Evolutionary conservation across 257 asterid genomes (phyloP).

Genomic region (Petunia axillaris): DNA sequence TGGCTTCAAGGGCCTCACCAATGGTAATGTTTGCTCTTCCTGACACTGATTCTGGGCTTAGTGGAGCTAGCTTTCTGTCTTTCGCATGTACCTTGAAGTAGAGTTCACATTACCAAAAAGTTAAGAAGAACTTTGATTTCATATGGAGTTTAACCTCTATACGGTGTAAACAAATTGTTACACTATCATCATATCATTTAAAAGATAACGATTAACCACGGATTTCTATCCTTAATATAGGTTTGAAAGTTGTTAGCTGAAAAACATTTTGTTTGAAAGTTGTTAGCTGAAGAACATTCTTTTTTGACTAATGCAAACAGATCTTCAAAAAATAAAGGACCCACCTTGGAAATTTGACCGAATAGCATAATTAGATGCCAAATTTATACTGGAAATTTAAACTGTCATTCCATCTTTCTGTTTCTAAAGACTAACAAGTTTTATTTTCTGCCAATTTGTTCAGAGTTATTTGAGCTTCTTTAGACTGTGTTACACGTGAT

Average conservation of each 20-base stretch:
- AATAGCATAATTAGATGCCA: neutral
- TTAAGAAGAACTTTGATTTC: neutral
- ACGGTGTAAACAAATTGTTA: too few species aligned
- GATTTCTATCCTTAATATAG: too few species aligned
- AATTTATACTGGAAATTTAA: neutral
- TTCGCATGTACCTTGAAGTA: conserved; percentile 34
- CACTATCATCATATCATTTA: too few species aligned
- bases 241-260: too few species aligned
- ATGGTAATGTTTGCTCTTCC: conserved; percentile 69
- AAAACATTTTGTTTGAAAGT: neutral
- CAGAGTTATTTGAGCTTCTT: neutral
- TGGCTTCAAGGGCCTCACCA: conserved; percentile 97
- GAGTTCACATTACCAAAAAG: neutral
- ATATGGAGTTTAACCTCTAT: neutral
- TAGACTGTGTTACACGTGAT: neutral
- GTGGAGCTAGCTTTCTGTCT: conserved; percentile 30
- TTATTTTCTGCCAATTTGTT: neutral
- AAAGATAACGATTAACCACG: too few species aligned
- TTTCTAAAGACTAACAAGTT: neutral
- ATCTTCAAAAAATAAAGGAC: neutral
- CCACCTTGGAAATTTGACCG: neutral
- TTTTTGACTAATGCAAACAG: neutral
- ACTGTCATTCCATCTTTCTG: neutral
- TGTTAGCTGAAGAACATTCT: neutral
- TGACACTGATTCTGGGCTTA: conserved; percentile 32